Evolutionary conservation across 305 asterid genomes (phyloP), one percentile per base, ranked within the genome.

Genomic region (Coffea humblotiana): DNA sequence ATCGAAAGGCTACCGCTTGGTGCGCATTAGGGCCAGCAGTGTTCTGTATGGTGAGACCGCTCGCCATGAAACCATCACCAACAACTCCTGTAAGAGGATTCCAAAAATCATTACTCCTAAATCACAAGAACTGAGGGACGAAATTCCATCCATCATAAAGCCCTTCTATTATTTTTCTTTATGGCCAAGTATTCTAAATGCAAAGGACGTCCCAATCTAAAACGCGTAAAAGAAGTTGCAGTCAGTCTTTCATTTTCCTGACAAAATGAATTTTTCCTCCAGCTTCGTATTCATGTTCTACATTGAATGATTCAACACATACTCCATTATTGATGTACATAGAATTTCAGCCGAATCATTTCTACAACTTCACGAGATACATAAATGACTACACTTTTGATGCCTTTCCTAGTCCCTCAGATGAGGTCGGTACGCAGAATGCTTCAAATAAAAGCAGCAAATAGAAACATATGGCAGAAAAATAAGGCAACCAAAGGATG

Each of bases 51-150:
- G 93, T 90, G 52, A 91, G 69, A 0, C 84, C 90, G 66, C 82
- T 89, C 0, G 94, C 96, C 93, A 91, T 91, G 76, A 91, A 90
- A 74, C 96, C 91, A 78, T 91, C 96, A 7, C 96, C 94, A 75
- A 78, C 47, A 4, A 89, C 88, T 66, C 91, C 94, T 87, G 61
- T 58, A 67, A 64, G 14, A 7, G 8, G 63, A 19, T 56, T 56
- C 58, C 16, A 52, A 52, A 32, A 52, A 52, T 48, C 10, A 27
- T 6, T 8, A 52, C 5, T 56, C 4, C n/a, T 56, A 56, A 3
- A 18, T 16, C 63, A 19, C 63, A 19, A 18, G 25, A 56, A 56
- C 21, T 56, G 10, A 18, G 58, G 58, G 12, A 18, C 63, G 5
- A 18, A 19, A 19, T 61, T 13, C 25, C 0, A 21, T 21, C 25